Base-by-base conservation (phyloP, 257 asterid species). In the Mentha longifolia region DNA sequence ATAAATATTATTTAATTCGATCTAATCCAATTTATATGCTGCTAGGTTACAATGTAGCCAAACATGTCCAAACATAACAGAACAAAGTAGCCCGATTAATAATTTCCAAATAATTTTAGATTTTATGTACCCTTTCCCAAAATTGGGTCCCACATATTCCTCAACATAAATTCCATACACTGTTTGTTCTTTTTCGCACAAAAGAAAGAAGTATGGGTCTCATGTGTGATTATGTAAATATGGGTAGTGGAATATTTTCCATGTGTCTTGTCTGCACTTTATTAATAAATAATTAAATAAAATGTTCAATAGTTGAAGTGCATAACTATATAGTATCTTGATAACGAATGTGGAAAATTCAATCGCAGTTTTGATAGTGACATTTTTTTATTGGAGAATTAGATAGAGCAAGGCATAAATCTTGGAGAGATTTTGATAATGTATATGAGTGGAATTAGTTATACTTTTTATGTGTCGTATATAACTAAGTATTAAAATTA, bases 61-160 rank as follows among this genome's bases (percentile, higher is more conserved):
- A 35, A 35, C 19, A 61, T 35, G 61, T 31, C 37, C 47, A 37
- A 61, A 37, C 42, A 37, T 37, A 20, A 15, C 37, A 33, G 12
- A 46, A 39, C 70, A 72, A 61, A 51, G 39, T 13, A 47, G 30
- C 12, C 33, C 43, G 45, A 14, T 20, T 7, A 71, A 61, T 72
- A 59, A 71, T 59, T 60, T 33, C 15, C 4, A 3, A 46, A 0
- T 33, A 16, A 16, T 33, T 15, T 17, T 17, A 33, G 37, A 19
- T n/a, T 28, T 46, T 67, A 9, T 67, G 25, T 22, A 22, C 25
- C 25, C 25, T 22, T 22, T 22, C 25, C 25, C 25, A 22, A 2
- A 22, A 22, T 22, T 22, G 25, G 25, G 25, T 22, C 25, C 25
- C 25, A 22, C 2, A 22, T 22, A 0, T 17, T 17, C 70, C 16